Evolutionary conservation across 805 yeast species (phyloP).

Genomic region (Cyberlindnera galapagoensis): DNA sequence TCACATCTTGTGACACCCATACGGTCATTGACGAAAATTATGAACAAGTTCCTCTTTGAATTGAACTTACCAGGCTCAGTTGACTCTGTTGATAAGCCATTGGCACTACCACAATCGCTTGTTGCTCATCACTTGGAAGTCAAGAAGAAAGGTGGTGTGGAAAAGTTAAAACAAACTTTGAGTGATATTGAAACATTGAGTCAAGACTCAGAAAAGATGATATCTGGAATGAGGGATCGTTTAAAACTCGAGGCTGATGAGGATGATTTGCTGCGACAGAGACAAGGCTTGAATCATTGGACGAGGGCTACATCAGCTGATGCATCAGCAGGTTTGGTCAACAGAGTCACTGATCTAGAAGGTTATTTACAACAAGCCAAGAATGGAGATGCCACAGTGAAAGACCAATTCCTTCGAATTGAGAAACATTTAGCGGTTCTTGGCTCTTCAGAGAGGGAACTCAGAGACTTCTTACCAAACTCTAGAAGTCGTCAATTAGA

Average conservation of each 20-base stretch:
- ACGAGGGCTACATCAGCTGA: slow-evolving; percentile 38
- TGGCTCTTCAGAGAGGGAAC: slow-evolving; percentile 28
- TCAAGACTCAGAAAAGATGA: slow-evolving; percentile 31
- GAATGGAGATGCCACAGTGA: slow-evolving; percentile 52
- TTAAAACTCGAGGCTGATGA: slow-evolving; percentile 47
- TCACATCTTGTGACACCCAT: slow-evolving; percentile 43
- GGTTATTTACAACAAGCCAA: slow-evolving; percentile 50
- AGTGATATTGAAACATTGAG: slow-evolving; percentile 40
- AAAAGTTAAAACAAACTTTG: slow-evolving; percentile 34
- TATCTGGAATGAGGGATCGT: slow-evolving; percentile 40
- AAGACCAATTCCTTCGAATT: slow-evolving; percentile 40
- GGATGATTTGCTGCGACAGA: slow-evolving; percentile 43
- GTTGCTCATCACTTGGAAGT: slow-evolving; percentile 50
- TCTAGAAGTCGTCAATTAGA: slow-evolving; percentile 26
- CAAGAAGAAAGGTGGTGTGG: slow-evolving; percentile 45
- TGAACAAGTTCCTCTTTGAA: slow-evolving; percentile 39
- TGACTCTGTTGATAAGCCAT: slow-evolving; percentile 51
- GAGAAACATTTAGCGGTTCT: slow-evolving; percentile 39
- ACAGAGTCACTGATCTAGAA: slow-evolving; percentile 38
- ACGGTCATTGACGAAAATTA: slow-evolving; percentile 36
- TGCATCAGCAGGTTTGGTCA: slow-evolving; percentile 34
- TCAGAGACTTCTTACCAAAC: slow-evolving; percentile 26
- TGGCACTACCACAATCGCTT: slow-evolving; percentile 50
- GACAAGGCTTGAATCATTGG: slow-evolving; percentile 54
- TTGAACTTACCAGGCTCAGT: slow-evolving; percentile 55